phyloP scores from a whole-genome alignment of 108 stramenopile species.

The Phaeodactylum tricornutum region DNA sequence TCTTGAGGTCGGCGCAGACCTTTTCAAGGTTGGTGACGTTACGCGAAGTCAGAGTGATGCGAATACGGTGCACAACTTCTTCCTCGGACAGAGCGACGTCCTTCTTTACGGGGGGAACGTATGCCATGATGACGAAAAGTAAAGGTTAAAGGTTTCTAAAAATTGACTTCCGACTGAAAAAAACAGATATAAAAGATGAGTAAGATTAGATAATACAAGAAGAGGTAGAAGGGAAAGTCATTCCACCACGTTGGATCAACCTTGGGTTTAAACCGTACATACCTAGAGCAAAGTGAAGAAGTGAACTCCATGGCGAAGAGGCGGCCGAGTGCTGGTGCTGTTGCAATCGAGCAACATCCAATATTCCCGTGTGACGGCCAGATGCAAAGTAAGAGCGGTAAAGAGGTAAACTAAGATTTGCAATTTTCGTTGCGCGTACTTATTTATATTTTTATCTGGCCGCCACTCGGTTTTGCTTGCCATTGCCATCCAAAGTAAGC shows the following conservation, averaged over 20 bases:
- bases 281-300: conserved; percentile 64
- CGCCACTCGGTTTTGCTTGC: too few relatives aligned
- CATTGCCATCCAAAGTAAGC: too few relatives aligned
- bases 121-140: conserved; percentile 39
- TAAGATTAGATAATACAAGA: neutral
- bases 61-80: conserved; percentile 87
- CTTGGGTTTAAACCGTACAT: too few relatives aligned
- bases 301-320: conserved; percentile 6
- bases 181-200: too few relatives aligned
- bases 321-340: neutral
- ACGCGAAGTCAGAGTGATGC: conserved; percentile 98
- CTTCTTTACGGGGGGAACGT: conserved; percentile 66
- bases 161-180: conserved; percentile 34
- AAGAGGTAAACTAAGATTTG: too few relatives aligned
- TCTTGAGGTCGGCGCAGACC: conserved; percentile 97
- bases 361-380: too few relatives aligned
- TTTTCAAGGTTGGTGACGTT: conserved; percentile 98
- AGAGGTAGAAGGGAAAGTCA: neutral
- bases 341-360: too few relatives aligned
- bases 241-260: too few relatives aligned
- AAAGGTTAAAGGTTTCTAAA: conserved; percentile 4
- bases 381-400: too few relatives aligned
- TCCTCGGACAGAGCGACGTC: conserved; percentile 44
- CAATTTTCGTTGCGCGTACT: too few relatives aligned
- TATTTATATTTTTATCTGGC: too few relatives aligned